A percentile compares a stretch with the other conserved stretches of the same genome.
These are phyloP conservation scores for Ensete glaucum DNA, from an alignment of 176 grass and related monocot genomes.

Conservation along the genomic window DNA sequence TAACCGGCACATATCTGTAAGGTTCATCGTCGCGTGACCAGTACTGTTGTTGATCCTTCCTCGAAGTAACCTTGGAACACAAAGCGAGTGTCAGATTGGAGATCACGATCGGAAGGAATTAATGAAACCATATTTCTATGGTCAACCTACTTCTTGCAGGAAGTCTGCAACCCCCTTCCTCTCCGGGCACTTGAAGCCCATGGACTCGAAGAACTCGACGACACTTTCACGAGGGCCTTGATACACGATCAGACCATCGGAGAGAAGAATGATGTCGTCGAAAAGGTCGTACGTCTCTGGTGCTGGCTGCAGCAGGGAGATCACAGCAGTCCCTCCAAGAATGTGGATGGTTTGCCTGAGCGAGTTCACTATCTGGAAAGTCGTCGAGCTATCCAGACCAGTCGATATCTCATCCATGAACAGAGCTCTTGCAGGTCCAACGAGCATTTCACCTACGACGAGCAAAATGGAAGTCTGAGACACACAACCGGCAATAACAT, in stretches of 20 bases:
- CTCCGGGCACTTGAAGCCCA: constrained; percentile 68
- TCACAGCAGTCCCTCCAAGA: constrained; percentile 48
- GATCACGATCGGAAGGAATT: background rate
- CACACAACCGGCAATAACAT: background rate
- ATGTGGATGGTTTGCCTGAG: constrained; percentile 57
- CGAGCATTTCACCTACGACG: constrained; percentile 68
- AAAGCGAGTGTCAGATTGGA: background rate
- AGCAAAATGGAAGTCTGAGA: background rate
- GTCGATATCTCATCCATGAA: constrained; percentile 98
- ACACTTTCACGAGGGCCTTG: constrained; percentile 69
- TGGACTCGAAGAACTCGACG: constrained; percentile 59
- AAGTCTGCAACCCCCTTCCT: constrained; percentile 76
- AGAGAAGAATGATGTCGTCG: constrained; percentile 83
- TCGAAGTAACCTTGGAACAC: constrained; percentile 52
- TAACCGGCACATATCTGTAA: constrained; percentile 56
- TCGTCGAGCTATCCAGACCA: constrained; percentile 79
- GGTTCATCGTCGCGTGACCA: constrained; percentile 50
- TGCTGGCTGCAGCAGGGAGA: constrained; percentile 71
- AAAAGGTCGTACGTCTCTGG: constrained; percentile 79
- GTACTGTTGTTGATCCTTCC: constrained; percentile 73
- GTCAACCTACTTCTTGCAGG: constrained; percentile 56
- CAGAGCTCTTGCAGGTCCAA: constrained; percentile 59
- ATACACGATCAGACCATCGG: constrained; percentile 63
- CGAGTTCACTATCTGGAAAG: constrained; percentile 69
- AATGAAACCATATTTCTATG: background rate